Conservation (phyloP, 1,284 basidiomycete genomes). For the Cerioporus squamosus region DNA sequence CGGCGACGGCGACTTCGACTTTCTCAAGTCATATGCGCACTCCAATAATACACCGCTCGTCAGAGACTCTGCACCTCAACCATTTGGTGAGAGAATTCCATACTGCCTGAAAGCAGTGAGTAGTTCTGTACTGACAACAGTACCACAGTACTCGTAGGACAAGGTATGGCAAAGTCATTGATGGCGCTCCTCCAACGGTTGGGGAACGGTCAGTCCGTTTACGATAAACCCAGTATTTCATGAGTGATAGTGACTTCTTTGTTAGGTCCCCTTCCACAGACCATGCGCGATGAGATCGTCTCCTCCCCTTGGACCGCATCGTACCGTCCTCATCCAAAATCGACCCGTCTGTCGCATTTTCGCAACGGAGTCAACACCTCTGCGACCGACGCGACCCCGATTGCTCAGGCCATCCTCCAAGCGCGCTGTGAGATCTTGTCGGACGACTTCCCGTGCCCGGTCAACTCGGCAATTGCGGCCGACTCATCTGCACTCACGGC, state of each 20-base stretch:
- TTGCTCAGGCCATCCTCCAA: slow-evolving; percentile 4
- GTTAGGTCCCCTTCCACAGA: background rate
- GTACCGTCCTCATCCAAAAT: slow-evolving; percentile 3
- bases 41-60: background rate
- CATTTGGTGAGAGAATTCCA: background rate
- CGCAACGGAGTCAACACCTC: background rate
- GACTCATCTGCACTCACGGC: slow-evolving; percentile 31
- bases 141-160: too few relatives aligned
- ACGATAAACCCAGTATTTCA: background rate
- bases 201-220: background rate
- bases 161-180: too few relatives aligned
- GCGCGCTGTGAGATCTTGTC: slow-evolving; percentile 14
- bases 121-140: too few relatives aligned
- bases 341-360: slow-evolving; percentile 7
- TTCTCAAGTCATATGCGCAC: slow-evolving; percentile 39
- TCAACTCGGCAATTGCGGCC: slow-evolving; percentile 27
- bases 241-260: background rate
- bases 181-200: too few relatives aligned
- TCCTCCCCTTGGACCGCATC: background rate
- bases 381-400: slow-evolving; percentile 1
- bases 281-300: background rate
- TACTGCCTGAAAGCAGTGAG: background rate
- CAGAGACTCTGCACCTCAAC: background rate
- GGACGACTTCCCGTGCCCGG: slow-evolving; percentile 23
- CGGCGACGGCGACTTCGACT: slow-evolving; percentile 20